These are phyloP conservation scores for Colletotrichum navitas DNA, from an alignment of 2,329 filamentous ascomycete species.

Conservation along the genomic window DNA sequence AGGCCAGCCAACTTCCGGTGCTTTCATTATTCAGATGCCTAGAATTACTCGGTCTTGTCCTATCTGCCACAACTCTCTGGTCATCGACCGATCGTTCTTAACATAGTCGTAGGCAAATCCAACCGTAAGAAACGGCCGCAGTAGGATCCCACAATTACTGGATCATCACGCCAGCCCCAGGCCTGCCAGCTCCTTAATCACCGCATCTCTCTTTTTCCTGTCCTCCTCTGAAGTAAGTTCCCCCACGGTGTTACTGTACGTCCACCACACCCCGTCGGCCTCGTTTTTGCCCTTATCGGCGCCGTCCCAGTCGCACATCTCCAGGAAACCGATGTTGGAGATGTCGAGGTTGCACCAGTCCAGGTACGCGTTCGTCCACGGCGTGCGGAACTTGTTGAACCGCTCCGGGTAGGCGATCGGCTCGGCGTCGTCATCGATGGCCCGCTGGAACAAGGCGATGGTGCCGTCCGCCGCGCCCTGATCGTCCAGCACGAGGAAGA, in stretches of 20 bases:
- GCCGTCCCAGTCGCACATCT: conserved; percentile 5
- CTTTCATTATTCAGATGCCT: not conserved
- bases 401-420: not conserved
- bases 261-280: conserved; percentile 12
- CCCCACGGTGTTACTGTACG: not conserved
- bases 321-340: not conserved
- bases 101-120: not conserved
- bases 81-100: not conserved
- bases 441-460: not conserved
- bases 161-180: not conserved
- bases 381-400: conserved; percentile 10
- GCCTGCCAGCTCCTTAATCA: conserved; percentile 1
- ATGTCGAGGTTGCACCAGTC: conserved; percentile 15
- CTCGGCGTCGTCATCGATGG: not conserved
- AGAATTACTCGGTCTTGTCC: not conserved
- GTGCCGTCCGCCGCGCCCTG: not conserved
- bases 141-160: not conserved
- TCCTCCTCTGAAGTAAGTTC: conserved; percentile 5
- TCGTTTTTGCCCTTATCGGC: conserved; percentile 6
- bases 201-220: conserved; percentile 7
- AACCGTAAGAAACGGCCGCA: not conserved
- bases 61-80: too few relatives aligned
- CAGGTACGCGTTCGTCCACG: conserved; percentile 1
- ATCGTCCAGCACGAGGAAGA: conserved; percentile 18
- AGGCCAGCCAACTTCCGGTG: not conserved